phyloP scores from a whole-genome alignment of 345 rosid species.

The Brassica cretica region DNA sequence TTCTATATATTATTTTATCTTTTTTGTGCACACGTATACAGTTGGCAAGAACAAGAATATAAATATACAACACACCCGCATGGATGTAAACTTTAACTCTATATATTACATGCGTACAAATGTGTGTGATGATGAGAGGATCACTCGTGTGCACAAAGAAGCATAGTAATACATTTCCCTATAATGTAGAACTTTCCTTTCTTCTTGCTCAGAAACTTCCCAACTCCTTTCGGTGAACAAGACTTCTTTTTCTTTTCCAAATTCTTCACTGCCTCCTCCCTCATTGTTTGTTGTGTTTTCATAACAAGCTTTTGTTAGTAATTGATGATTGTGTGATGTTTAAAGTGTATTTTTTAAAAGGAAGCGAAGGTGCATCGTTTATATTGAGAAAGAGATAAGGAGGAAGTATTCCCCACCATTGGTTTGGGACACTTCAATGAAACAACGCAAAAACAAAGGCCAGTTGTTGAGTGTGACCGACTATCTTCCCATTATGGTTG shows the following conservation, averaged over 20 bases:
- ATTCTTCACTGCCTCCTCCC: constrained; percentile 10
- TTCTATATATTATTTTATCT: not conserved
- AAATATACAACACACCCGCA: not conserved
- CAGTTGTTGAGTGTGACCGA: constrained; percentile 38
- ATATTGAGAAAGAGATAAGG: constrained; percentile 31
- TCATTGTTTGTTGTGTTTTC: constrained; percentile 13
- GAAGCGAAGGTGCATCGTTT: constrained; percentile 12
- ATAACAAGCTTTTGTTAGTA: not conserved
- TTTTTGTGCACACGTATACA: not conserved
- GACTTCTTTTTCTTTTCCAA: constrained; percentile 24
- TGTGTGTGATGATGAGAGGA: constrained; percentile 14
- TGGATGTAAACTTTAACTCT: not conserved
- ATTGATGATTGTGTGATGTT: constrained; percentile 18
- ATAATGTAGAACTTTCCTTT: constrained; percentile 40
- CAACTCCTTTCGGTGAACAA: constrained; percentile 32
- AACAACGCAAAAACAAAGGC: constrained; percentile 33
- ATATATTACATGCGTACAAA: not conserved
- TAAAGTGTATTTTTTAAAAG: constrained; percentile 17
- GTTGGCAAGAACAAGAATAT: not conserved
- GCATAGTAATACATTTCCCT: constrained; percentile 43
- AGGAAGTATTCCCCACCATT: constrained; percentile 30
- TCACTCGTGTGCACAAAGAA: constrained; percentile 39
- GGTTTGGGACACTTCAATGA: constrained; percentile 30
- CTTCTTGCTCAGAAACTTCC: constrained; percentile 29
- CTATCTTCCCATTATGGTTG: constrained; percentile 33